Conservation (phyloP, 2,329 filamentous ascomycete species). For the Cladophialophora bantiana region DNA sequence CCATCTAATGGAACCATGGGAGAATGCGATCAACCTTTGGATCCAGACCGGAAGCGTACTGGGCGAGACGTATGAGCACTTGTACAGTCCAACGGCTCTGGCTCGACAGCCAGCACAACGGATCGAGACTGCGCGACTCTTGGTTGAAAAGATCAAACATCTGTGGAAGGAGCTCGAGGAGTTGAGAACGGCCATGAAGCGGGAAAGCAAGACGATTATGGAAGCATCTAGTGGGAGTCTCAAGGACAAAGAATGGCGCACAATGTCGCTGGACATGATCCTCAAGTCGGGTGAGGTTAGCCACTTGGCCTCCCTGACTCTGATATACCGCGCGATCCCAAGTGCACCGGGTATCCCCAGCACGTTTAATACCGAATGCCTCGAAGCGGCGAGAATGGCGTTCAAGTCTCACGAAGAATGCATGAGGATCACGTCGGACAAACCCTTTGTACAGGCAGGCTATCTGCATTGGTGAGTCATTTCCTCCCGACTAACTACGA, state of each 20-base stretch:
- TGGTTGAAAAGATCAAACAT: neutral
- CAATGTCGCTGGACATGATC: neutral
- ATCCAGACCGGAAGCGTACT: neutral
- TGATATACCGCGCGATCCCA: neutral
- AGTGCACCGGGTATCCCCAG: neutral
- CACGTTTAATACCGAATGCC: neutral
- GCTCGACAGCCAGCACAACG: neutral
- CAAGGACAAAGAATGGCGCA: neutral
- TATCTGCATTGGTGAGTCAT: constrained; percentile 10
- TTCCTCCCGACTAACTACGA: too few relatives aligned
- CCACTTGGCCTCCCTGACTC: neutral
- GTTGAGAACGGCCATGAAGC: neutral
- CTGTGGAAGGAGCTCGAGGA: neutral
- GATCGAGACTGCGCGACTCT: neutral
- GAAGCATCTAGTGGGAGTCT: neutral
- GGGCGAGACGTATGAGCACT: constrained; percentile 1
- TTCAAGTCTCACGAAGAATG: neutral
- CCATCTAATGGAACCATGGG: neutral
- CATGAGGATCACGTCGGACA: neutral
- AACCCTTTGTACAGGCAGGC: neutral
- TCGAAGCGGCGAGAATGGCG: neutral
- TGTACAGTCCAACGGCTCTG: constrained; percentile 7
- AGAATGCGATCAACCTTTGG: neutral
- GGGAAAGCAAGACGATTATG: neutral
- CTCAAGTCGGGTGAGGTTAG: neutral